phyloP scores from a whole-genome alignment of 2,329 filamentous ascomycete species.

The Penicillium decumbens region DNA sequence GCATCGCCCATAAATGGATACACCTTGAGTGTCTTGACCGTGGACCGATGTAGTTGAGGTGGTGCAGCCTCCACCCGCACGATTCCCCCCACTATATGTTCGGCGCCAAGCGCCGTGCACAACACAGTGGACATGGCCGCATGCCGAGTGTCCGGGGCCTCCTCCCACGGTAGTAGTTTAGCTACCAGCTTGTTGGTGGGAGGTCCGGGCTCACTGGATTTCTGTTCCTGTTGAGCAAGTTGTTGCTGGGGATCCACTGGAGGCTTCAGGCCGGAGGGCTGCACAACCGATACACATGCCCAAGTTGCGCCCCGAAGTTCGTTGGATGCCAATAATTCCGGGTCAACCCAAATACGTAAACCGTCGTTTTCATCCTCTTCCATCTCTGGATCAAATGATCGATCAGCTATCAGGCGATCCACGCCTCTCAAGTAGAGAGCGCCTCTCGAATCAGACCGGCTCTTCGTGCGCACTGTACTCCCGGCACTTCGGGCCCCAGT shows the following conservation, averaged over 20 bases:
- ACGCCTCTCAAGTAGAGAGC: conserved; percentile 73
- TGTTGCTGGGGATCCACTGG: conserved; percentile 65
- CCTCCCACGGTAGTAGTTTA: conserved; percentile 71
- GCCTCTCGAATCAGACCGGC: conserved; percentile 57
- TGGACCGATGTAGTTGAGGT: conserved; percentile 61
- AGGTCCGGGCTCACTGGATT: conserved; percentile 53
- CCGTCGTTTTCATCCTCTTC: conserved; percentile 52
- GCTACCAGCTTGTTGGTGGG: conserved; percentile 68
- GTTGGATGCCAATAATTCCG: conserved; percentile 66
- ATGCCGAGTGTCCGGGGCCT: conserved; percentile 76
- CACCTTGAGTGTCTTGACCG: conserved; percentile 66
- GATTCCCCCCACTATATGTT: conserved; percentile 75
- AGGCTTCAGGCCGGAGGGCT: conserved; percentile 69
- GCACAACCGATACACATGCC: conserved; percentile 80
- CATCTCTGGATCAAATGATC: conserved; percentile 72
- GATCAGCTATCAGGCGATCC: conserved; percentile 62
- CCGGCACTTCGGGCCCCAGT: conserved; percentile 63
- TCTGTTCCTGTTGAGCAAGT: conserved; percentile 59
- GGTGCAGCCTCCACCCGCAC: conserved; percentile 82
- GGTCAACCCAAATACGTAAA: conserved; percentile 79
- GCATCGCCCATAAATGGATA: conserved; percentile 66
- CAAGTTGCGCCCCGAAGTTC: conserved; percentile 71
- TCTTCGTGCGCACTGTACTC: conserved; percentile 63
- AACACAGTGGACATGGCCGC: conserved; percentile 72
- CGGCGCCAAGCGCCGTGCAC: conserved; percentile 66